A percentile compares a stretch with the other conserved stretches of the same genome.
phyloP scores from a whole-genome alignment of 345 rosid species.

The Salix brachista region DNA sequence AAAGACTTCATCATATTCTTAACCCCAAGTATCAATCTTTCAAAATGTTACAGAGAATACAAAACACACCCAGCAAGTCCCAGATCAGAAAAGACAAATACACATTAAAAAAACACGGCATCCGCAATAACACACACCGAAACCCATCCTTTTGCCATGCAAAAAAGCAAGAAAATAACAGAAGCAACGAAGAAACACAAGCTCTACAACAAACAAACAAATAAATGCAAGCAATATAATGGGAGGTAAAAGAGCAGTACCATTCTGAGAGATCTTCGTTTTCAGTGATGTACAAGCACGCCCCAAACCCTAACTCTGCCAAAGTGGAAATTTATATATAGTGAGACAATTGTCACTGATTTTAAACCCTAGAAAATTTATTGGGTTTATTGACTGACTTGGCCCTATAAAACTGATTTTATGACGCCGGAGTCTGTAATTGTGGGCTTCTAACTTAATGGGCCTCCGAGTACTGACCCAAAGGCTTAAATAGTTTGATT shows the following conservation, averaged over 20 bases:
- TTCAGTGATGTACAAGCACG: neutral
- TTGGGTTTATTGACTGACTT: neutral
- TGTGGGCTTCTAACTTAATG: neutral
- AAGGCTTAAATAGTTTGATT: neutral
- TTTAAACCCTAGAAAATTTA: slow-evolving; percentile 6
- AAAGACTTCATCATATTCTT: neutral
- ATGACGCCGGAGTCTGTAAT: neutral
- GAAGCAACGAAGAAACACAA: neutral
- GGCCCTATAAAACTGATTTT: neutral
- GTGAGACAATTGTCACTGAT: neutral
- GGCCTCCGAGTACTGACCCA: neutral
- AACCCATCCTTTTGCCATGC: neutral
- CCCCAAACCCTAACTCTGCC: slow-evolving; percentile 2
- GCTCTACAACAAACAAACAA: neutral
- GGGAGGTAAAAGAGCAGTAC: neutral
- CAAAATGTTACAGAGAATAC: neutral
- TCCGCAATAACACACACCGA: neutral
- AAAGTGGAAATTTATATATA: neutral
- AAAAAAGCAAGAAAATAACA: neutral
- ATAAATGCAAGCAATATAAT: neutral
- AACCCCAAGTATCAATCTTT: neutral
- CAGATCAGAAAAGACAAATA: neutral
- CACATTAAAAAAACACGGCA: neutral
- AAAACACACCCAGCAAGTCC: neutral
- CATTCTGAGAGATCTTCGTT: neutral